Percentiles rank a stretch among this genome's conserved stretches.
Evolutionary conservation across 257 asterid genomes (phyloP).

Genomic region (Scutellaria galericulata): DNA sequence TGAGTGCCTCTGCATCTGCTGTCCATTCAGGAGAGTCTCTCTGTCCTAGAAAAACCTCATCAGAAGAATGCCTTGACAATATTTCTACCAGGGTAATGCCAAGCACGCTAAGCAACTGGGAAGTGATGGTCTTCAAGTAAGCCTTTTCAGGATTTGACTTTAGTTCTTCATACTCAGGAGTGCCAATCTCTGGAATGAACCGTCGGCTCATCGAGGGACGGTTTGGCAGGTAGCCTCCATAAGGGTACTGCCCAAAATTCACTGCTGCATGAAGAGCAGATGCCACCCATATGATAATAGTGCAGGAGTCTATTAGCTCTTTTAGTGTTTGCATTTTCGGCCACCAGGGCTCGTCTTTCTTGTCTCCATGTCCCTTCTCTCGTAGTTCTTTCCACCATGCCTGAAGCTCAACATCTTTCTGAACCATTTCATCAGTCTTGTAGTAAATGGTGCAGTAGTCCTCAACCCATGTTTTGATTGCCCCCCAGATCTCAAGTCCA

Average conservation of each 20-base stretch:
- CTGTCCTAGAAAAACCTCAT: constrained; percentile 69
- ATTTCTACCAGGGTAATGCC: constrained; percentile 70
- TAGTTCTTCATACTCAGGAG: constrained; percentile 69
- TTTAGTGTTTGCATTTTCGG: constrained; percentile 60
- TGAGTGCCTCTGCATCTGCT: constrained; percentile 44
- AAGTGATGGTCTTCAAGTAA: constrained; percentile 63
- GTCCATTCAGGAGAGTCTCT: constrained; percentile 73
- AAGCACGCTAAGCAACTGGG: constrained; percentile 59
- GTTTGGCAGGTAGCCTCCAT: constrained; percentile 66
- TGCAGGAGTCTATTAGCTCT: constrained; percentile 66
- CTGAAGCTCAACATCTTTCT: constrained; percentile 64
- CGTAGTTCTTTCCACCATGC: constrained; percentile 80
- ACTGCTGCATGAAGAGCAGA: constrained; percentile 85
- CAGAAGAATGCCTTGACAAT: constrained; percentile 74
- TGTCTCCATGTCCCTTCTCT: constrained; percentile 75
- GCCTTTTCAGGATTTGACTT: constrained; percentile 63
- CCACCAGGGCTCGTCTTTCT: constrained; percentile 78
- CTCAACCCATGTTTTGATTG: constrained; percentile 72
- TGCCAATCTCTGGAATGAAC: constrained; percentile 62
- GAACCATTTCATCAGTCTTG: constrained; percentile 46
- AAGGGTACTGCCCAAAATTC: constrained; percentile 76
- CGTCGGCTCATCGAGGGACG: constrained; percentile 72
- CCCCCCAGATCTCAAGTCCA: constrained; percentile 83
- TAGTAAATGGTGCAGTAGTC: constrained; percentile 73
- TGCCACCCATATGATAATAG: constrained; percentile 73